These are phyloP conservation scores for Trametes versicolor DNA, from an alignment of 1,284 basidiomycete species.

Conservation along the genomic window DNA sequence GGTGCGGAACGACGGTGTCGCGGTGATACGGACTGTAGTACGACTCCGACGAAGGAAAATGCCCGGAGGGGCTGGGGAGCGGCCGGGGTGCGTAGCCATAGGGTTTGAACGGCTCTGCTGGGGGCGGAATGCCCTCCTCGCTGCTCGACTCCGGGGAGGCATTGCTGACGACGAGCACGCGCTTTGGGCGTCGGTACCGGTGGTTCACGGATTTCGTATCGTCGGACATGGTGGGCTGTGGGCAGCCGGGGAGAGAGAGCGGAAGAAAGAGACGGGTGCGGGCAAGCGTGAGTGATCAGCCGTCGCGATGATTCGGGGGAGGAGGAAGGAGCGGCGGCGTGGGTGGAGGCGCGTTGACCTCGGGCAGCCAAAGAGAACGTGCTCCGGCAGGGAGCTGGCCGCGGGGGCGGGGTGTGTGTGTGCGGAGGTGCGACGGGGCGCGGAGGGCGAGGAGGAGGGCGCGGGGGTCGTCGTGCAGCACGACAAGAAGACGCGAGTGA, in stretches of 20 bases:
- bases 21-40: constrained; percentile 21
- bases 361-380: constrained; percentile 29
- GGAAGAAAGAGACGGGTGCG: constrained; percentile 9
- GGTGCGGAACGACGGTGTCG: constrained; percentile 39
- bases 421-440: constrained; percentile 15
- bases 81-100: constrained; percentile 34
- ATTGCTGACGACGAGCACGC: constrained; percentile 67
- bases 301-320: constrained; percentile 20
- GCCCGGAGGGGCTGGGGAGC: constrained; percentile 39
- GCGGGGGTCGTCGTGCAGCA: constrained; percentile 37
- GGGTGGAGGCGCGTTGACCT: constrained; percentile 26
- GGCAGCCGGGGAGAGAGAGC: constrained; percentile 8
- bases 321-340: constrained; percentile 23
- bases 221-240: constrained; percentile 50
- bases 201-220: constrained; percentile 49
- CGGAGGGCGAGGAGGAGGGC: constrained; percentile 10
- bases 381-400: constrained; percentile 15
- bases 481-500: constrained; percentile 35
- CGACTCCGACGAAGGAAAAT: constrained; percentile 21
- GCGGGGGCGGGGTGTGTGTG: constrained; percentile 9
- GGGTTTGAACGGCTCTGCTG: constrained; percentile 35
- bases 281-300: constrained; percentile 33
- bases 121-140: constrained; percentile 48
- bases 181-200: constrained; percentile 34
- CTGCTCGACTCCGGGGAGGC: constrained; percentile 62